Conservation (phyloP, 75 land plant species). For the Pinus taeda region DNA sequence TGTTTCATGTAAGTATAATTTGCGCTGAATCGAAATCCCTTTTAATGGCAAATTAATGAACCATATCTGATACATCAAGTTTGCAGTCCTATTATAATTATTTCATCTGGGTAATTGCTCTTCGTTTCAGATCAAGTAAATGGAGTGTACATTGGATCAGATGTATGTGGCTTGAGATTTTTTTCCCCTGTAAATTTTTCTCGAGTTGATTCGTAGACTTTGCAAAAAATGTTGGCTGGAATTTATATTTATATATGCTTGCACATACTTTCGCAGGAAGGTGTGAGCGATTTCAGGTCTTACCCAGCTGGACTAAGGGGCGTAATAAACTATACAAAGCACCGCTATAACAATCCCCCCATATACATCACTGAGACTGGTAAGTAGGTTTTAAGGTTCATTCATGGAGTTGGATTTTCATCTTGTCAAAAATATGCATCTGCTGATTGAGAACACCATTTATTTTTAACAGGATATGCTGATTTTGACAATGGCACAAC, state of each 20-base stretch:
- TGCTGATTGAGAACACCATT: too few relatives aligned
- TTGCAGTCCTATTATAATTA: neutral
- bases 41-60: conserved; percentile 6
- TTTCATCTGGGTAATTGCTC: neutral
- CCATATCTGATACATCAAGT: neutral
- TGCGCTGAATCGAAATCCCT: neutral
- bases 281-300: conserved; percentile 47
- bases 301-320: conserved; percentile 67
- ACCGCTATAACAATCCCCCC: conserved; percentile 50
- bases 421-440: neutral
- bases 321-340: conserved; percentile 35
- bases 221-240: neutral
- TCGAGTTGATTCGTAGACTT: neutral
- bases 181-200: neutral
- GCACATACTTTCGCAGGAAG: conserved; percentile 27
- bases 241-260: too few relatives aligned
- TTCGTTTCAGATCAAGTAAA: conserved; percentile 14
- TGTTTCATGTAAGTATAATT: conserved; percentile 13
- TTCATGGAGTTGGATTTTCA: neutral
- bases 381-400: too few relatives aligned
- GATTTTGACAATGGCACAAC: conserved; percentile 29
- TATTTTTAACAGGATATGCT: conserved; percentile 37
- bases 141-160: conserved; percentile 49
- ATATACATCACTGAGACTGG: conserved; percentile 85
- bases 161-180: conserved; percentile 11